Base-by-base conservation (phyloP, 345 rosid species). In the Pistacia atlantica region DNA sequence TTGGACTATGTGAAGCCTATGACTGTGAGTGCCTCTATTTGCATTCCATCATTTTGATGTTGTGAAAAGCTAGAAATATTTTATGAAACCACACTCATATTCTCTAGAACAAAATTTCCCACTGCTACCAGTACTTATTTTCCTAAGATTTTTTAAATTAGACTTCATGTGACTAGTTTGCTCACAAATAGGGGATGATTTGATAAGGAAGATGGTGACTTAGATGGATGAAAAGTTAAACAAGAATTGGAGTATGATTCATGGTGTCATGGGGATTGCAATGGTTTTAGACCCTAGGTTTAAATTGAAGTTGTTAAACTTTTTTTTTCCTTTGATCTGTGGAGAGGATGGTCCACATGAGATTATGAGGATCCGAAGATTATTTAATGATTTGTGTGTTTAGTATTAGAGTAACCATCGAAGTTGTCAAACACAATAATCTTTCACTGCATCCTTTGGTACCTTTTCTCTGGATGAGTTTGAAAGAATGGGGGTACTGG, bases 221-320 rank as follows among this genome's bases (percentile, higher is more conserved):
- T n/a, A 38, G 2, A 49, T 72, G 61, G 13, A 45, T 3, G 56
- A 20, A 4, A 75, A 71, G n/a, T 75, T 58, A 61, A 42, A 74
- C 1, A 69, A 80, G 51, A 75, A 77, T 80, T 75, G 67, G 67
- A 11, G 17, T 25, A 25, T 25, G 25, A 25, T 25, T 25, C 25
- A 25, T 25, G 25, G 25, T 25, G 25, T 25, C 25, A 25, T 63
- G 33, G 22, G 5, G 61, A 12, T 78, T 5, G 22, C n/a, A 3
- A 13, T 10, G 25, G 25, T 25, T 25, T 25, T 25, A 25, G 25
- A 25, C 25, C 25, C 25, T 25, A 25, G 25, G 25, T 75, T 48
- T 8, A 69, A 69, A 45, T 1, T 74, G 11, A 57, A 1, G 8
- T 7, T 66, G 3, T 72, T 72, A 4, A 22, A 73, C 6, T 9